Evolutionary conservation across 2,329 filamentous ascomycete species (phyloP).

Genomic region (Alternaria angustiovoidea): DNA sequence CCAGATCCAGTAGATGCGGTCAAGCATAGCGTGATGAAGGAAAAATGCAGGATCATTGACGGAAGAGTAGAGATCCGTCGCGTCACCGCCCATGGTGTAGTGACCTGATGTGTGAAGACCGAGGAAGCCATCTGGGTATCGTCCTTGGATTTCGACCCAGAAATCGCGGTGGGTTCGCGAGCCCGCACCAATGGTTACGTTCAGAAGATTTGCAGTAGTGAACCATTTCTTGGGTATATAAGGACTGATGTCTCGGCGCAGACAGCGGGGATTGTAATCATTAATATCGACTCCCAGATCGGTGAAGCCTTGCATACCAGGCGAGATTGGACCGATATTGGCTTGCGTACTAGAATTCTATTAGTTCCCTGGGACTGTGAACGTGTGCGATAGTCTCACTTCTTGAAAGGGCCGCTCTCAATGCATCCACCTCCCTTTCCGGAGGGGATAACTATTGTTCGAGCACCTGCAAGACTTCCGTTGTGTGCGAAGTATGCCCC

Average conservation of each 20-base stretch:
- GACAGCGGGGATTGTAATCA: slow-evolving; percentile 8
- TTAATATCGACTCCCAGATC: slow-evolving; percentile 2
- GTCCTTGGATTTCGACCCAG: slow-evolving; percentile 12
- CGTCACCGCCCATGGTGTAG: not conserved
- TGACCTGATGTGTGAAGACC: slow-evolving; percentile 8
- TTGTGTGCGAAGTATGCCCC: slow-evolving; percentile 11
- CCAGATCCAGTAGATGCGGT: slow-evolving; percentile 12
- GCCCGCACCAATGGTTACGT: slow-evolving; percentile 1
- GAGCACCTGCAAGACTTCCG: slow-evolving; percentile 6
- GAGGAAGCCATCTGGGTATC: slow-evolving; percentile 8
- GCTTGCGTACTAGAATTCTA: not conserved
- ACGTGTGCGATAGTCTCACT: not conserved
- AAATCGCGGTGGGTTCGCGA: slow-evolving; percentile 4
- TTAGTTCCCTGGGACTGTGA: not conserved
- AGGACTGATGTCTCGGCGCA: slow-evolving; percentile 6
- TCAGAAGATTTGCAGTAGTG: slow-evolving; percentile 6
- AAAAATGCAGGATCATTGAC: slow-evolving; percentile 12
- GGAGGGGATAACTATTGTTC: slow-evolving; percentile 5
- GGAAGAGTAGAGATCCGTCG: slow-evolving; percentile 9
- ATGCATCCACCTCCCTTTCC: slow-evolving; percentile 10
- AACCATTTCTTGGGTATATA: slow-evolving; percentile 12
- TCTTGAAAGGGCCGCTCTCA: slow-evolving; percentile 9
- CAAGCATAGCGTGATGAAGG: slow-evolving; percentile 12
- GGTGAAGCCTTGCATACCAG: slow-evolving; percentile 10
- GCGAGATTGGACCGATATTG: slow-evolving; percentile 2